Conservation (phyloP, 2,329 filamentous ascomycete genomes). For the Fragosphaeria purpurea region DNA sequence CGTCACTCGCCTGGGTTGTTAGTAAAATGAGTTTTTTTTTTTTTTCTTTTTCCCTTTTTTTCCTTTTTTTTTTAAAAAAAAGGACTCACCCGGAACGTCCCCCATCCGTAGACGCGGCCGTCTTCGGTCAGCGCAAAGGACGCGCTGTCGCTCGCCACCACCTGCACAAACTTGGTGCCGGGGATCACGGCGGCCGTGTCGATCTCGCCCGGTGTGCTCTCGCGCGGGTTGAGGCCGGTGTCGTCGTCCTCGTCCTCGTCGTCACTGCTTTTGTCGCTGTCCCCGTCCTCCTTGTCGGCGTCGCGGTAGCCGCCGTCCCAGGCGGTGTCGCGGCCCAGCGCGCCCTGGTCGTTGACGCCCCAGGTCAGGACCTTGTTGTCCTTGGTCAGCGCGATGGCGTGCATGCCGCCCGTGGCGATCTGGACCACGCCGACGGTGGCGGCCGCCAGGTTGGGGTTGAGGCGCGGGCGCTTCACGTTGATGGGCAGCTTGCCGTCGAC, state of each 20-base stretch:
- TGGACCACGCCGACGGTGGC: conserved; percentile 58
- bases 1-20: conserved; percentile 31
- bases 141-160: conserved; percentile 64
- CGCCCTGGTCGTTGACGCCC: conserved; percentile 81
- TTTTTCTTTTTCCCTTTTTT: no score
- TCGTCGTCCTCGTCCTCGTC: conserved; percentile 22
- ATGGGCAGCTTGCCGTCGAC: conserved; percentile 49
- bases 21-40: neutral
- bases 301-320: conserved; percentile 50
- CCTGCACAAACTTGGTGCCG: conserved; percentile 37
- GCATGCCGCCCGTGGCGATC: conserved; percentile 73
- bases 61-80: neutral
- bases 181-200: conserved; percentile 30
- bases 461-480: conserved; percentile 64
- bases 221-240: conserved; percentile 48
- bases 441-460: conserved; percentile 50
- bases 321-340: conserved; percentile 63
- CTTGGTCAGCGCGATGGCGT: conserved; percentile 63
- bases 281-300: conserved; percentile 39
- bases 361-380: conserved; percentile 77
- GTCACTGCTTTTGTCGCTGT: conserved; percentile 17
- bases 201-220: conserved; percentile 51
- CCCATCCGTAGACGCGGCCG: conserved; percentile 73
- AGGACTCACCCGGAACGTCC: conserved; percentile 54
- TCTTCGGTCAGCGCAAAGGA: conserved; percentile 67